A percentile compares a stretch with the other conserved stretches of the same genome.
phyloP scores from a whole-genome alignment of 2,329 filamentous ascomycete genomes.

The Emericellopsis atlantica region DNA sequence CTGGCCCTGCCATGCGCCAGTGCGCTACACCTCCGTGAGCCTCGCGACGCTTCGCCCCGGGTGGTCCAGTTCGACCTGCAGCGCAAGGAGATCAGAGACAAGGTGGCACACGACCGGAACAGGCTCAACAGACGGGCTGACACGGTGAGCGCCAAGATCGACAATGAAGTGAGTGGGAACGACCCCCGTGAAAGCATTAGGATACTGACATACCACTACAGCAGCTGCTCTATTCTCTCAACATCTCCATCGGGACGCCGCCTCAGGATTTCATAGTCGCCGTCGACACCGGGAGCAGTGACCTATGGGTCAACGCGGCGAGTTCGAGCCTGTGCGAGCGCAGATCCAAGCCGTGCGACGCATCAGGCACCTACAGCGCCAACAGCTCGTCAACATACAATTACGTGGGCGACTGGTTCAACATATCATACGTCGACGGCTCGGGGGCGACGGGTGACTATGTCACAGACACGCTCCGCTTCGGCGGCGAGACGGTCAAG shows the following conservation, averaged over 20 bases:
- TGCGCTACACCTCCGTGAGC: slow-evolving; percentile 10
- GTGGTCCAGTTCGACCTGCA: slow-evolving; percentile 34
- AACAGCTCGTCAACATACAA: slow-evolving; percentile 65
- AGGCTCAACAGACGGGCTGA: slow-evolving; percentile 26
- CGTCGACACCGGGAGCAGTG: slow-evolving; percentile 57
- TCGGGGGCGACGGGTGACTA: slow-evolving; percentile 70
- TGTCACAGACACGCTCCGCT: slow-evolving; percentile 56
- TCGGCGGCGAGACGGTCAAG: slow-evolving; percentile 40
- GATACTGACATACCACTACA: slow-evolving; percentile 10
- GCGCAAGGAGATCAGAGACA: slow-evolving; percentile 21
- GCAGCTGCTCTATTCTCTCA: slow-evolving; percentile 53
- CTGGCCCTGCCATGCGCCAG: too few relatives aligned
- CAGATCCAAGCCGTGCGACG: slow-evolving; percentile 36
- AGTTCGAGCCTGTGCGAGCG: slow-evolving; percentile 46
- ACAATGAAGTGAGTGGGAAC: slow-evolving; percentile 38
- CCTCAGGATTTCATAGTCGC: slow-evolving; percentile 43
- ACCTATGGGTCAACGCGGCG: slow-evolving; percentile 58
- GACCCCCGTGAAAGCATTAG: background rate
- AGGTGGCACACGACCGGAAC: slow-evolving; percentile 28
- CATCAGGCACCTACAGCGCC: slow-evolving; percentile 54
- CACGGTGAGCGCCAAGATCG: slow-evolving; percentile 30
- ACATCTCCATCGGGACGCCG: slow-evolving; percentile 50
- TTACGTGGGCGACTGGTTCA: slow-evolving; percentile 65
- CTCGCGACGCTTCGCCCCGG: slow-evolving; percentile 20
- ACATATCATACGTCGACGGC: slow-evolving; percentile 79